Percentiles rank a stretch among this genome's conserved stretches.
These are phyloP conservation scores for Cladophialophora exuberans DNA, from an alignment of 2,329 filamentous ascomycete species.

Conservation along the genomic window DNA sequence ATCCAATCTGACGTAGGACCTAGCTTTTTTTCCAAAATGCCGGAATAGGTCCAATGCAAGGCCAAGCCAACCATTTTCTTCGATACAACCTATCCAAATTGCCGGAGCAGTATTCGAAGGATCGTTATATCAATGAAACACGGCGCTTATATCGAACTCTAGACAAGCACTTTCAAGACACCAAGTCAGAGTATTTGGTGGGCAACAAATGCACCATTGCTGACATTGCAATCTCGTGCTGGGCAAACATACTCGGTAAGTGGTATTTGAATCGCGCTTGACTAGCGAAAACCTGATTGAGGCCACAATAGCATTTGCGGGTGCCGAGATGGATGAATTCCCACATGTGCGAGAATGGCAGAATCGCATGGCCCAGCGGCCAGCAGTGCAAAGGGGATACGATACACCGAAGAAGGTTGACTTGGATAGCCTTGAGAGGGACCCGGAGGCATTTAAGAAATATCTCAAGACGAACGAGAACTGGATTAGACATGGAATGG, in stretches of 20 bases:
- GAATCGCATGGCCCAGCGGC: constrained; percentile 22
- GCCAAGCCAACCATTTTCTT: constrained; percentile 80
- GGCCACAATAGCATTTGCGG: background rate
- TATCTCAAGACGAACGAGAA: constrained; percentile 42
- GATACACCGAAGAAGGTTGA: constrained; percentile 21
- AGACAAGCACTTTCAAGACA: constrained; percentile 66
- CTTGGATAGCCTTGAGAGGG: constrained; percentile 16
- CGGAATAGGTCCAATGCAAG: constrained; percentile 80
- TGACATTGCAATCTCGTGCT: constrained; percentile 58
- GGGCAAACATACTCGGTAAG: background rate
- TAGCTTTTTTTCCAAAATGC: constrained; percentile 57
- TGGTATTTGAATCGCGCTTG: background rate
- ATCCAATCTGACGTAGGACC: background rate
- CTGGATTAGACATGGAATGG: constrained; percentile 74
- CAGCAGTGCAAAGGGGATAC: constrained; percentile 18
- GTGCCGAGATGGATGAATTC: constrained; percentile 24
- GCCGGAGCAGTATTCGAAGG: constrained; percentile 77
- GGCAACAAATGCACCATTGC: constrained; percentile 55
- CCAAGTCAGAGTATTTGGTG: constrained; percentile 54
- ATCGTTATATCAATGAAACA: constrained; percentile 80
- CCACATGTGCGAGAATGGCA: constrained; percentile 30
- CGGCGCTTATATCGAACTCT: constrained; percentile 76
- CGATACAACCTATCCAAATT: constrained; percentile 63
- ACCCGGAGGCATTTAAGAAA: constrained; percentile 11
- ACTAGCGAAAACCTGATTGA: background rate